Percentiles rank a stretch among this genome's conserved stretches.
Conservation (phyloP, 768 basidiomycete species). For the Macrolepiota fuliginosa region DNA sequence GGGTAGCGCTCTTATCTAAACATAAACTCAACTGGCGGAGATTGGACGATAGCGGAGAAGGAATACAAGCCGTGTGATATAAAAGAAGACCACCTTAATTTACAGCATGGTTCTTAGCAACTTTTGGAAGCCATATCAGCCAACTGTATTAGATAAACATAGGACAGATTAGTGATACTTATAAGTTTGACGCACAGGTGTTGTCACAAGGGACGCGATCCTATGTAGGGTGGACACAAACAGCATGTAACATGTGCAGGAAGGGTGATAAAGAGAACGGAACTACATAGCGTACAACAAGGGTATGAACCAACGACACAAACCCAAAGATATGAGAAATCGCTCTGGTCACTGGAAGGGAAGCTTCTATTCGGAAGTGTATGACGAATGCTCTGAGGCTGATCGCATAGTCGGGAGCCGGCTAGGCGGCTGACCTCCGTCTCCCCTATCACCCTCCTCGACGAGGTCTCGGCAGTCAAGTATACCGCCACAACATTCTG, state of each 20-base stretch:
- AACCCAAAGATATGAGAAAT: not conserved
- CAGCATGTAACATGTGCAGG: not conserved
- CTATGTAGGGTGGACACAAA: not conserved
- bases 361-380: not conserved
- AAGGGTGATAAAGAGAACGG: not conserved
- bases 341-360: not conserved
- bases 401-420: constrained; percentile 28
- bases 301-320: not conserved
- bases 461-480: constrained; percentile 44
- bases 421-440: constrained; percentile 14
- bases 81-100: not conserved
- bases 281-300: not conserved
- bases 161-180: not conserved
- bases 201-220: not conserved
- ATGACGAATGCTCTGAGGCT: constrained; percentile 18
- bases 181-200: not conserved
- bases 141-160: constrained; percentile 9
- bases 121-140: not conserved
- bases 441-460: constrained; percentile 23
- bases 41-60: constrained; percentile 11
- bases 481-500: constrained; percentile 50
- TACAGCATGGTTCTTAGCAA: not conserved
- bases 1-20: constrained; percentile 52
- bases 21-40: constrained; percentile 38
- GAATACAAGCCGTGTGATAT: not conserved